These are phyloP conservation scores for Pisolithus thermaeus DNA, from an alignment of 1,284 basidiomycete genomes.

Conservation along the genomic window DNA sequence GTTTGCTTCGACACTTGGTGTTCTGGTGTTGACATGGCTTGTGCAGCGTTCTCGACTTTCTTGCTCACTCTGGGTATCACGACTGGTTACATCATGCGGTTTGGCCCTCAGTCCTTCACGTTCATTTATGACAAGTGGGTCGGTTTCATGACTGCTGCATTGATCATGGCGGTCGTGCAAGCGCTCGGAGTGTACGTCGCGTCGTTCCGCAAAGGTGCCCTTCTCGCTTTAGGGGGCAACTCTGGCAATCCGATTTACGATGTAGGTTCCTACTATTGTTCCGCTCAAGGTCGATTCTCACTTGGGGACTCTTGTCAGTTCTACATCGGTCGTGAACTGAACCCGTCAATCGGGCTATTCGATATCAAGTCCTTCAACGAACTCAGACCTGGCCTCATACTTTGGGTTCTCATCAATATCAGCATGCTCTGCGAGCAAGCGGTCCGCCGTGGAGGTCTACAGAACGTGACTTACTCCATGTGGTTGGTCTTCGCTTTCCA, in stretches of 20 bases:
- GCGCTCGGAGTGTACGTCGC: slow-evolving; percentile 67
- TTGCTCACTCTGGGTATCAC: slow-evolving; percentile 72
- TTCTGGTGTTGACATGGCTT: not conserved
- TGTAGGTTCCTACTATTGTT: slow-evolving; percentile 42
- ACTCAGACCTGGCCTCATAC: slow-evolving; percentile 90
- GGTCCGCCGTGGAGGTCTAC: slow-evolving; percentile 63
- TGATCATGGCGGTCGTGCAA: slow-evolving; percentile 77
- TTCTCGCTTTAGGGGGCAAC: slow-evolving; percentile 92
- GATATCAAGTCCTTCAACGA: slow-evolving; percentile 99
- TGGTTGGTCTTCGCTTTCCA: slow-evolving; percentile 87
- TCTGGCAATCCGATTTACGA: slow-evolving; percentile 87
- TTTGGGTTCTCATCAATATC: slow-evolving; percentile 91
- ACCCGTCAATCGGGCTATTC: slow-evolving; percentile 83
- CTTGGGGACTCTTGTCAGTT: slow-evolving; percentile 48
- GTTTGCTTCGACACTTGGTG: not conserved
- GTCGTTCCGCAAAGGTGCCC: slow-evolving; percentile 64
- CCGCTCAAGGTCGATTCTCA: not conserved
- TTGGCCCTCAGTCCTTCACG: slow-evolving; percentile 78
- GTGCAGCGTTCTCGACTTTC: slow-evolving; percentile 80
- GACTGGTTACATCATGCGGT: slow-evolving; percentile 62
- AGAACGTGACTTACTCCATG: slow-evolving; percentile 84
- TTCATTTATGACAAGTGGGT: slow-evolving; percentile 92
- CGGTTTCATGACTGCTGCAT: slow-evolving; percentile 80
- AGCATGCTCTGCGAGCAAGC: slow-evolving; percentile 92
- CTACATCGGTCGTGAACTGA: slow-evolving; percentile 94